These are phyloP conservation scores for Populus trichocarpa DNA, from an alignment of 441 rosid species.

Conservation along the genomic window DNA sequence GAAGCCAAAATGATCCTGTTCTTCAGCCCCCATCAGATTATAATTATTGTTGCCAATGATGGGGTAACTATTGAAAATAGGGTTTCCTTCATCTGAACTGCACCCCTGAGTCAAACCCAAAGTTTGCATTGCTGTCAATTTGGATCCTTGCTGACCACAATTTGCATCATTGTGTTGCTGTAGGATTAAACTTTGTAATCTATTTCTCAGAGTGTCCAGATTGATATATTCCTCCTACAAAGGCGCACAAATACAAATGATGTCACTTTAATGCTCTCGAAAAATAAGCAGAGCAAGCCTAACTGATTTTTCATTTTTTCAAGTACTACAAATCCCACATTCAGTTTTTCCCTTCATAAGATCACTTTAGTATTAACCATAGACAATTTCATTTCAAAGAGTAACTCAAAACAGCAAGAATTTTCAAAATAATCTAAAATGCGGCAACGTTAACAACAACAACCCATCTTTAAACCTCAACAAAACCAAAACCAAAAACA, in stretches of 20 bases:
- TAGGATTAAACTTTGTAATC: slow-evolving; percentile 19
- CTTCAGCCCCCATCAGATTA: background rate
- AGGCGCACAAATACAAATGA: slow-evolving; percentile 2
- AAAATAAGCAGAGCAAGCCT: slow-evolving; percentile 1
- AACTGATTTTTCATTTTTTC: slow-evolving; percentile 1
- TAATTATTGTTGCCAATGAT: background rate
- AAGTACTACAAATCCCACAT: background rate
- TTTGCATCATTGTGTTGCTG: slow-evolving; percentile 7
- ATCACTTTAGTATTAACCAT: background rate
- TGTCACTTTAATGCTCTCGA: background rate
- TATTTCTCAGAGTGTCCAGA: slow-evolving; percentile 17
- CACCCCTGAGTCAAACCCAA: slow-evolving; percentile 8
- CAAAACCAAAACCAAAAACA: background rate
- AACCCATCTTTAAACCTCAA: background rate
- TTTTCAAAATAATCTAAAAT: background rate
- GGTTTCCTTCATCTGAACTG: slow-evolving; percentile 5
- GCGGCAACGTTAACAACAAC: background rate
- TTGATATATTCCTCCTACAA: slow-evolving; percentile 30
- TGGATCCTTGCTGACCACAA: slow-evolving; percentile 11
- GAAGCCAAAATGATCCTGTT: slow-evolving; percentile 16
- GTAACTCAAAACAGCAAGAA: background rate
- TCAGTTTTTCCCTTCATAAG: background rate
- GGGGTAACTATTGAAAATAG: slow-evolving; percentile 11
- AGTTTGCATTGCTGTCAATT: slow-evolving; percentile 21
- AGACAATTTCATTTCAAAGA: background rate